Percentiles rank a stretch among this genome's conserved stretches.
These are phyloP conservation scores for Tritrichomonas musculus DNA, from an alignment of 208 protist species.

Conservation along the genomic window DNA sequence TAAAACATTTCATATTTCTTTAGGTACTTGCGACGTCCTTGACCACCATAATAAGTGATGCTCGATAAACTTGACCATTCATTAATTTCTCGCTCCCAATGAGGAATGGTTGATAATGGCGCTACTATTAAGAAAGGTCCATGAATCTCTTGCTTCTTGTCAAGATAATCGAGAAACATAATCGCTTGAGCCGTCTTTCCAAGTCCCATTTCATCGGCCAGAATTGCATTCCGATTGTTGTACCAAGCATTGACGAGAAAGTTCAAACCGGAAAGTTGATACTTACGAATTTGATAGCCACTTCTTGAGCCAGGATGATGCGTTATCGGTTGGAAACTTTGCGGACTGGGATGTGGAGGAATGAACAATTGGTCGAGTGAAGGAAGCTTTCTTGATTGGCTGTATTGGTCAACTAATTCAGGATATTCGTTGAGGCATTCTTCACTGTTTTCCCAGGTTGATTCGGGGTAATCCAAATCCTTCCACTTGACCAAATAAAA, in stretches of 20 bases:
- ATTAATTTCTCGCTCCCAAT: slow-evolving; percentile 53
- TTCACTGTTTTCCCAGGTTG: too few relatives aligned
- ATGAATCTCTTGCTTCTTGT: neutral
- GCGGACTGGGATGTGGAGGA: neutral
- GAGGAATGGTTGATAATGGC: slow-evolving; percentile 59
- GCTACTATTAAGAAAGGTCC: slow-evolving; percentile 64
- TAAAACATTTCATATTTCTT: neutral
- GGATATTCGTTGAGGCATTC: neutral
- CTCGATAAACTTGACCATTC: slow-evolving; percentile 17
- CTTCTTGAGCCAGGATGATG: neutral
- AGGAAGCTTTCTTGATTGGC: neutral
- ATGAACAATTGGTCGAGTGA: neutral
- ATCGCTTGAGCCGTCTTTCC: slow-evolving; percentile 58
- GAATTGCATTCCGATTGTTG: slow-evolving; percentile 61
- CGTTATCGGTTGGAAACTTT: neutral
- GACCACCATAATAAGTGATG: neutral
- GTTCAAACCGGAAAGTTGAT: slow-evolving; percentile 94
- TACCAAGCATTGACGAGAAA: slow-evolving; percentile 82
- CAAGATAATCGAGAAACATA: slow-evolving; percentile 29
- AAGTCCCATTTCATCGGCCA: slow-evolving; percentile 76
- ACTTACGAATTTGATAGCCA: slow-evolving; percentile 51
- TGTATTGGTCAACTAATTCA: neutral
- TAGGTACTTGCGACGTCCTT: neutral
- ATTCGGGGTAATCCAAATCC: too few relatives aligned
- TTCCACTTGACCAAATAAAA: too few relatives aligned